Evolutionary conservation across 768 basidiomycete genomes (phyloP).

Genomic region (Crepidotus variabilis): DNA sequence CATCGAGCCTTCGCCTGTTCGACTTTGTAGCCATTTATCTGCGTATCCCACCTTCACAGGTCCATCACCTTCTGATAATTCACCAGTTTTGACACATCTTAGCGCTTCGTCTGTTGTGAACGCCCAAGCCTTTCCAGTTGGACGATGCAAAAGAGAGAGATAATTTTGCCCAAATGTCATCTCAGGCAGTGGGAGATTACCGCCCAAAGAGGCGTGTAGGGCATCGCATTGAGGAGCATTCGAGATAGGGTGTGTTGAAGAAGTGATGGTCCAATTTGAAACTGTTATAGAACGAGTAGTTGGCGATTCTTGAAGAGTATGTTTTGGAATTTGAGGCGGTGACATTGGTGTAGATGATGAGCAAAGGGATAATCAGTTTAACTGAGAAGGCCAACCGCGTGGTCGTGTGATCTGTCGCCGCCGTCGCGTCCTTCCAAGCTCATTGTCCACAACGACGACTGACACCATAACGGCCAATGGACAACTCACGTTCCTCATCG

Average conservation of each 20-base stretch:
- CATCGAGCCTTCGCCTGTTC: constrained; percentile 62
- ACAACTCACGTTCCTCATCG: constrained; percentile 56
- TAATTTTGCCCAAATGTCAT: constrained; percentile 93
- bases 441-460: background rate
- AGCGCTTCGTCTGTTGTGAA: constrained; percentile 74
- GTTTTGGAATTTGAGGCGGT: constrained; percentile 49
- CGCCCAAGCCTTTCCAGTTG: constrained; percentile 58
- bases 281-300: constrained; percentile 69
- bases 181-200: constrained; percentile 77
- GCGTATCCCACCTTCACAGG: constrained; percentile 94
- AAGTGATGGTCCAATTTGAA: constrained; percentile 64
- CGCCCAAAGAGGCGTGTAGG: constrained; percentile 55
- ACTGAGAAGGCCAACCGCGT: background rate
- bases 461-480: constrained; percentile 23
- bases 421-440: background rate
- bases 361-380: constrained; percentile 2
- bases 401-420: background rate
- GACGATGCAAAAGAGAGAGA: constrained; percentile 61
- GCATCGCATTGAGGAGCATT: constrained; percentile 72
- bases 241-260: constrained; percentile 75
- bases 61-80: constrained; percentile 77
- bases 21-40: constrained; percentile 88
- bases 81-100: constrained; percentile 67
- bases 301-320: constrained; percentile 65
- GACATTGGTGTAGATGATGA: constrained; percentile 30